A percentile compares a stretch with the other conserved stretches of the same genome.
Conservation (phyloP, 768 basidiomycete genomes). For the Rhodotorula kratochvilovae region DNA sequence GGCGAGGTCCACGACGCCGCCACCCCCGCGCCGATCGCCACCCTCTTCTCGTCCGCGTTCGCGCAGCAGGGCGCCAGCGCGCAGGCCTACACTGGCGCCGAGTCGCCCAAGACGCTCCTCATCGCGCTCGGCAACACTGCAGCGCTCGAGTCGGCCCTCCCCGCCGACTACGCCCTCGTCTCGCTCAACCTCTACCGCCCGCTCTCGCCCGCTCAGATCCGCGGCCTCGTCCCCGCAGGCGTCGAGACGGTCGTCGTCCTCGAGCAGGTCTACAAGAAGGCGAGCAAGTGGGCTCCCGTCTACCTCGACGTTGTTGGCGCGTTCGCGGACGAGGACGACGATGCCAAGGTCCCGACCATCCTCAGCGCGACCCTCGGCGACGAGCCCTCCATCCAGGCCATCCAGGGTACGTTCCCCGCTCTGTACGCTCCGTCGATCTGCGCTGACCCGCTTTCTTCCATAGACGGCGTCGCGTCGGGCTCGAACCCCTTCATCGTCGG, state of each 20-base stretch:
- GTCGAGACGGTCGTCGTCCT: slow-evolving; percentile 69
- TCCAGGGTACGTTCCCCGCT: slow-evolving; percentile 52
- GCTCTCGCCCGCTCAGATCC: slow-evolving; percentile 57
- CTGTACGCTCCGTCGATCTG: background rate
- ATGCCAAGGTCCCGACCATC: slow-evolving; percentile 52
- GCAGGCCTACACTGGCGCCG: slow-evolving; percentile 55
- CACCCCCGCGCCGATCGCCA: slow-evolving; percentile 12
- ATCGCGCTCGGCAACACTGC: slow-evolving; percentile 56
- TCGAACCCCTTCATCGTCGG: slow-evolving; percentile 46
- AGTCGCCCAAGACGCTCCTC: slow-evolving; percentile 63
- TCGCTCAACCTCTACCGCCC: slow-evolving; percentile 65
- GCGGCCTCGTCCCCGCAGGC: slow-evolving; percentile 60
- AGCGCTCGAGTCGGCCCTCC: slow-evolving; percentile 55
- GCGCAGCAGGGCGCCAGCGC: slow-evolving; percentile 54
- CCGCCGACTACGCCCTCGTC: slow-evolving; percentile 42
- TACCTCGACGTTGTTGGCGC: slow-evolving; percentile 75
- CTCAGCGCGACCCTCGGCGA: slow-evolving; percentile 64
- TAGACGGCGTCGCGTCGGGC: slow-evolving; percentile 39
- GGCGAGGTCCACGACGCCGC: slow-evolving; percentile 17
- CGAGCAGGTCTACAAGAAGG: slow-evolving; percentile 71
- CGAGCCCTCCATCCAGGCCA: slow-evolving; percentile 47
- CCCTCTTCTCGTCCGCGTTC: slow-evolving; percentile 37
- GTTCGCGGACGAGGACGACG: slow-evolving; percentile 58
- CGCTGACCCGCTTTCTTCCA: background rate
- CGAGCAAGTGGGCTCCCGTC: slow-evolving; percentile 79